A percentile compares a stretch with the other conserved stretches of the same genome.
phyloP scores from a whole-genome alignment of 495 filamentous ascomycete species.

The Aspergillus nanangensis region DNA sequence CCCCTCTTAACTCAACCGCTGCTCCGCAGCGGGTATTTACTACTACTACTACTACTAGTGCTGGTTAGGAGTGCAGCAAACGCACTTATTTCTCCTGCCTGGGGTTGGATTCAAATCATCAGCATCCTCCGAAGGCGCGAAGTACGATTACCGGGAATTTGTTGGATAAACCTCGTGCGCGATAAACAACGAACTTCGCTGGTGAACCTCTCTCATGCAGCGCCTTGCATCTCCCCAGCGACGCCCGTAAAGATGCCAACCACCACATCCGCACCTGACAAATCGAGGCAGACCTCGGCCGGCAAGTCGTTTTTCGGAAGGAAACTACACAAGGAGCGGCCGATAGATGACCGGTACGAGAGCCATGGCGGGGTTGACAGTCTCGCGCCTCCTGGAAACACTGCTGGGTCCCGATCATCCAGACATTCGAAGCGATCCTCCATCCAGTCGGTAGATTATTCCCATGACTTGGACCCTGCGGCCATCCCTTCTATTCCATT shows the following conservation, averaged over 20 bases:
- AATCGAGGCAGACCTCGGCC: slow-evolving; percentile 75
- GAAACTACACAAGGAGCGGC: slow-evolving; percentile 70
- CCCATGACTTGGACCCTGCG: slow-evolving; percentile 40
- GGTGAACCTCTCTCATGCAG: slow-evolving; percentile 37
- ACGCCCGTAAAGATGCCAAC: slow-evolving; percentile 46
- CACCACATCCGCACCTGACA: slow-evolving; percentile 63
- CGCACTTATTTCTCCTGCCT: too few relatives aligned
- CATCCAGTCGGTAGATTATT: slow-evolving; percentile 63
- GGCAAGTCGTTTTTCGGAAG: slow-evolving; percentile 85
- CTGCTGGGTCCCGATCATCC: slow-evolving; percentile 68
- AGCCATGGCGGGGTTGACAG: slow-evolving; percentile 48
- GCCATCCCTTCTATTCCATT: slow-evolving; percentile 89
- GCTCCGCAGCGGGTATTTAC: slow-evolving; percentile 23
- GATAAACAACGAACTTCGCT: not conserved
- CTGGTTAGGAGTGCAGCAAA: slow-evolving; percentile 14
- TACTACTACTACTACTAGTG: slow-evolving; percentile 11
- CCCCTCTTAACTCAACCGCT: slow-evolving; percentile 13
- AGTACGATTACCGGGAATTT: too few relatives aligned
- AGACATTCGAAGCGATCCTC: slow-evolving; percentile 77
- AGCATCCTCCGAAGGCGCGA: too few relatives aligned
- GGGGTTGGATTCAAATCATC: too few relatives aligned
- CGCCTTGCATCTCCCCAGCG: slow-evolving; percentile 31
- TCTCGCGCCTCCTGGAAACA: slow-evolving; percentile 44
- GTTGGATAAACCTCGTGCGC: not conserved
- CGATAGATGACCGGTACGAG: slow-evolving; percentile 52